Percentiles rank a stretch among this genome's conserved stretches.
Conservation (phyloP, 2,329 filamentous ascomycete genomes). For the Alternaria triticina region DNA sequence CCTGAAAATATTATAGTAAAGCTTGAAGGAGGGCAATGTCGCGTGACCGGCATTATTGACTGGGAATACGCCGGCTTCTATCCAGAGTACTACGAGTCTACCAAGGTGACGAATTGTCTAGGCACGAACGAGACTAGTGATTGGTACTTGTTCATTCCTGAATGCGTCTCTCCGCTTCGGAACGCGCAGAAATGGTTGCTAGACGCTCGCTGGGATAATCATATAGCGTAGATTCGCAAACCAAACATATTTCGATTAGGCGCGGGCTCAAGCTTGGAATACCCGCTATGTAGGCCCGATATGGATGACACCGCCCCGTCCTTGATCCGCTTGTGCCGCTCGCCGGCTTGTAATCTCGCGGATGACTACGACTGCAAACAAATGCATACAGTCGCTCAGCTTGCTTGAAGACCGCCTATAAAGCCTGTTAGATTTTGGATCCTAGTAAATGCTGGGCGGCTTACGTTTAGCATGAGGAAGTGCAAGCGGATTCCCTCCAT, state of each 20-base stretch:
- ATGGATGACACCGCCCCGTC: neutral
- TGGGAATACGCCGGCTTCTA: neutral
- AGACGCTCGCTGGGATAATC: neutral
- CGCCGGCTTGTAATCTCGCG: neutral
- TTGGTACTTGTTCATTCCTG: neutral
- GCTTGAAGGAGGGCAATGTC: neutral
- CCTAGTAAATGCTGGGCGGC: neutral
- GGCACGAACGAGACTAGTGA: neutral
- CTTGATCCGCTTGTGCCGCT: neutral
- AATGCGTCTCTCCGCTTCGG: neutral
- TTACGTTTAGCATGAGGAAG: neutral
- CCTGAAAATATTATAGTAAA: neutral
- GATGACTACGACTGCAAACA: neutral
- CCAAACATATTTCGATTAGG: neutral
- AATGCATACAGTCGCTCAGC: neutral
- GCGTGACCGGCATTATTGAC: neutral
- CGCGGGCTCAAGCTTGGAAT: neutral
- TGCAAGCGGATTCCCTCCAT: neutral
- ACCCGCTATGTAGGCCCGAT: neutral
- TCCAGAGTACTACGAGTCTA: slow-evolving; percentile 1
- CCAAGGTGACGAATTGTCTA: neutral
- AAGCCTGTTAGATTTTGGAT: neutral
- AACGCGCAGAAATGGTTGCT: neutral
- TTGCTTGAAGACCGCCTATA: neutral
- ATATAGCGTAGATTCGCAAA: neutral